phyloP scores from a whole-genome alignment of 2,329 filamentous ascomycete genomes.

The Hysterium pulicare region DNA sequence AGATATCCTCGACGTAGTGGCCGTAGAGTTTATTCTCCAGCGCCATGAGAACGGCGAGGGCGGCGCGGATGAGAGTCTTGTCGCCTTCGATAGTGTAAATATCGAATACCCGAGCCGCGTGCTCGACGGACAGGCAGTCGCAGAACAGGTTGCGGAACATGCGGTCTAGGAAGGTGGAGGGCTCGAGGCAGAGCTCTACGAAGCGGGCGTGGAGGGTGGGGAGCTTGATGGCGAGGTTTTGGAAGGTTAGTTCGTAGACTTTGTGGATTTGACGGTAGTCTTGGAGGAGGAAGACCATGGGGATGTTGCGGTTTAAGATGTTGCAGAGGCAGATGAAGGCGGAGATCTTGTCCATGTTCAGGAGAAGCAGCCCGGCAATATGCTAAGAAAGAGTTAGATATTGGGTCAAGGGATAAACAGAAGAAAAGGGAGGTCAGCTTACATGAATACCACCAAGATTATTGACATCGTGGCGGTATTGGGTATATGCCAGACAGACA shows the following conservation, averaged over 20 bases:
- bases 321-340: slow-evolving; percentile 73
- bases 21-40: slow-evolving; percentile 53
- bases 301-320: slow-evolving; percentile 70
- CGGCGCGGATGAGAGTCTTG: slow-evolving; percentile 65
- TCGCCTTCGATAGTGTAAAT: slow-evolving; percentile 82
- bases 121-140: slow-evolving; percentile 62
- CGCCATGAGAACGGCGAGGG: slow-evolving; percentile 60
- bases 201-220: slow-evolving; percentile 62
- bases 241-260: slow-evolving; percentile 66
- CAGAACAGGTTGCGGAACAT: slow-evolving; percentile 63
- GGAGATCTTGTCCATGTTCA: slow-evolving; percentile 64
- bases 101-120: slow-evolving; percentile 73
- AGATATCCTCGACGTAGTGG: slow-evolving; percentile 40
- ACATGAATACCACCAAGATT: slow-evolving; percentile 73
- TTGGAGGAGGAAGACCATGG: slow-evolving; percentile 70
- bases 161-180: slow-evolving; percentile 53
- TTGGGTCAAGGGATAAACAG: slow-evolving; percentile 1
- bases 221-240: slow-evolving; percentile 64
- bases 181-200: slow-evolving; percentile 41
- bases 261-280: slow-evolving; percentile 44
- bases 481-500: slow-evolving; percentile 72
- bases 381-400: slow-evolving; percentile 45
- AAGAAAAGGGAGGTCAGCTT: slow-evolving; percentile 35
- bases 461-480: slow-evolving; percentile 79
- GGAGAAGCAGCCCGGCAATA: slow-evolving; percentile 68